Conservation (phyloP, 306 rosid species). For the Vigna mungo region DNA sequence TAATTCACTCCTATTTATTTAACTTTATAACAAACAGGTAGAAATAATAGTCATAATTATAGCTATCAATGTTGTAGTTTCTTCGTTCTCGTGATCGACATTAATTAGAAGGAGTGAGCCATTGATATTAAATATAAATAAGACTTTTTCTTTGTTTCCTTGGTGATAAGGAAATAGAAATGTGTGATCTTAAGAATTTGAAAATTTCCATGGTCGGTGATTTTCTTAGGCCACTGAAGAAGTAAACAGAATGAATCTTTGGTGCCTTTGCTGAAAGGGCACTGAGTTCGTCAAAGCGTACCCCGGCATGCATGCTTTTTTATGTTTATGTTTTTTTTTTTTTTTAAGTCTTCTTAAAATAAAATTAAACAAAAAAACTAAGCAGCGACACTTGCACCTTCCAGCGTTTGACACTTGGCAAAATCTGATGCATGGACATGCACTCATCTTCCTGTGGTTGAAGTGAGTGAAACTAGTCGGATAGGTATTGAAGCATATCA, state of each 20-base stretch:
- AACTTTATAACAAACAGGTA: background rate
- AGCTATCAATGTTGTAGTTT: background rate
- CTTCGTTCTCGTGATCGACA: constrained; percentile 19
- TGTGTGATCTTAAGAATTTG: constrained; percentile 16
- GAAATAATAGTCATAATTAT: background rate
- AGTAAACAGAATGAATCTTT: constrained; percentile 16
- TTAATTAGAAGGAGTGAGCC: background rate
- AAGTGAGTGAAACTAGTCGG: background rate
- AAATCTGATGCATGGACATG: constrained; percentile 5
- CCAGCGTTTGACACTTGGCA: constrained; percentile 38
- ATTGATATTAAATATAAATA: background rate
- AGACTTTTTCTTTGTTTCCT: constrained; percentile 23
- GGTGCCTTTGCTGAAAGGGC: constrained; percentile 32
- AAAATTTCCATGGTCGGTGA: constrained; percentile 40
- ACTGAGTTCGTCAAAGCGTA: background rate
- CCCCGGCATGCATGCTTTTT: background rate
- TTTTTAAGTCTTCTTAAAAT: background rate
- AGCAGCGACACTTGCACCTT: background rate
- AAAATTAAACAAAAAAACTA: background rate
- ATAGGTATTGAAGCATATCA: background rate
- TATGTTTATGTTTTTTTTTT: background rate
- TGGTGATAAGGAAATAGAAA: constrained; percentile 23
- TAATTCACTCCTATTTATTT: no score
- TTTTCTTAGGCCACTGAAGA: background rate
- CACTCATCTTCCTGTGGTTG: background rate